phyloP scores from a whole-genome alignment of 2,329 filamentous ascomycete genomes.

The Monilinia vaccinii-corymbosi region DNA sequence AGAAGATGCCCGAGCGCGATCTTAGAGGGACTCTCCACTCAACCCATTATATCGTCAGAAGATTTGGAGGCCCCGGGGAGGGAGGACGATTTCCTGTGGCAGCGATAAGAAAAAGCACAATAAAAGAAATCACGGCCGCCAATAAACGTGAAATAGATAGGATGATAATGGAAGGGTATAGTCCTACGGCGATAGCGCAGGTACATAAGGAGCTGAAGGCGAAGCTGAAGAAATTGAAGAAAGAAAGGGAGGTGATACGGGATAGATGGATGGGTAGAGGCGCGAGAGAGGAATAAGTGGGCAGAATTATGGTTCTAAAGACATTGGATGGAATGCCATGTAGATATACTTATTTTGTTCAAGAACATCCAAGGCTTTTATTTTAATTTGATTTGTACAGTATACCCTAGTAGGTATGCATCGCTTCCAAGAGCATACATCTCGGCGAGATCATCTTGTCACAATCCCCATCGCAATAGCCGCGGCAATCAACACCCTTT shows the following conservation, averaged over 20 bases:
- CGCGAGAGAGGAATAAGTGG: background rate
- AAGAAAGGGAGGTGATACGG: rapidly evolving
- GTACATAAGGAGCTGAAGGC: too few species aligned
- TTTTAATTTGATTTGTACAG: too few species aligned
- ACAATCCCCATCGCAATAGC: background rate
- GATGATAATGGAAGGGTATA: background rate
- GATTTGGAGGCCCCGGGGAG: too few species aligned
- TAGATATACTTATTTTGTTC: background rate
- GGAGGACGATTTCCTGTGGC: too few species aligned
- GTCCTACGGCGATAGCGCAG: background rate
- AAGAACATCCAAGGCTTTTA: background rate
- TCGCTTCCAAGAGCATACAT: background rate
- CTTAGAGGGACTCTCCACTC: too few species aligned
- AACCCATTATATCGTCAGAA: too few species aligned
- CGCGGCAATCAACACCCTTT: conserved; percentile 16
- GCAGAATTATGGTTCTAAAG: background rate
- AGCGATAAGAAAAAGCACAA: too few species aligned
- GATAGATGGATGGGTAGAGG: too few species aligned
- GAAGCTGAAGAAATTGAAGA: too few species aligned
- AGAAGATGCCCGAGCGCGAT: too few species aligned
- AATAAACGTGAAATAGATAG: background rate
- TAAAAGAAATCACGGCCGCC: too few species aligned
- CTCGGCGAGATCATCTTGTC: background rate
- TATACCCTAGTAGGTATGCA: background rate
- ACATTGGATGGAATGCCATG: background rate